Conservation (phyloP, 1,284 basidiomycete species). For the Irpex sp. region DNA sequence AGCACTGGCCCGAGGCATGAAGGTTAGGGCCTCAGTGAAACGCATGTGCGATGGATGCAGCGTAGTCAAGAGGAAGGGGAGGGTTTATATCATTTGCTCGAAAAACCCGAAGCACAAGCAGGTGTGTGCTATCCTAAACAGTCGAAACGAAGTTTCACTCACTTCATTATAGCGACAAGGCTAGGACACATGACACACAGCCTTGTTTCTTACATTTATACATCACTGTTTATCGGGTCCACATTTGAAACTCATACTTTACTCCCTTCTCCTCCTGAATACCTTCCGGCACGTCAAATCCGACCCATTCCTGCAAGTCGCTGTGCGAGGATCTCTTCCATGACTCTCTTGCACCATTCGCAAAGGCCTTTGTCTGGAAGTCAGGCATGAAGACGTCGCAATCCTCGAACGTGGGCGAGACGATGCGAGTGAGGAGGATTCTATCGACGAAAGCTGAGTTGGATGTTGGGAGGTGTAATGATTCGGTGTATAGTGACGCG, state of each 20-base stretch:
- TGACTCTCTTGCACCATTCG: constrained; percentile 12
- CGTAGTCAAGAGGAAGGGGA: constrained; percentile 84
- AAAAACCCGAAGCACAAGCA: constrained; percentile 98
- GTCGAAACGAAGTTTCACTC: background rate
- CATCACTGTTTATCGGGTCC: constrained; percentile 45
- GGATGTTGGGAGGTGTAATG: constrained; percentile 42
- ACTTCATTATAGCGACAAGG: constrained; percentile 57
- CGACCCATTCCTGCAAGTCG: constrained; percentile 73
- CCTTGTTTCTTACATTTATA: background rate
- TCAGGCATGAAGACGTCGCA: constrained; percentile 90
- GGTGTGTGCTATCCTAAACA: constrained; percentile 47
- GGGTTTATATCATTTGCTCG: constrained; percentile 90
- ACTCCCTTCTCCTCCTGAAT: constrained; percentile 79
- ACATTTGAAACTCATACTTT: constrained; percentile 91
- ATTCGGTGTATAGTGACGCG: constrained; percentile 77
- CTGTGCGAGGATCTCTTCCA: constrained; percentile 64
- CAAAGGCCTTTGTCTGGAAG: constrained; percentile 37
- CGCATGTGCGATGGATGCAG: constrained; percentile 89
- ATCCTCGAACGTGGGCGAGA: constrained; percentile 68
- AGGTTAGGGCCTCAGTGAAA: constrained; percentile 94
- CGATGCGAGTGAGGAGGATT: constrained; percentile 84
- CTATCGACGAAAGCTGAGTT: constrained; percentile 59
- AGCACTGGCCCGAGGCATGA: constrained; percentile 77
- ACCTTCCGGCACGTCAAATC: constrained; percentile 74
- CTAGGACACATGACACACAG: constrained; percentile 21